Evolutionary conservation across 176 grass and related monocot genomes (phyloP).

Genomic region (Cenchrus americanus): DNA sequence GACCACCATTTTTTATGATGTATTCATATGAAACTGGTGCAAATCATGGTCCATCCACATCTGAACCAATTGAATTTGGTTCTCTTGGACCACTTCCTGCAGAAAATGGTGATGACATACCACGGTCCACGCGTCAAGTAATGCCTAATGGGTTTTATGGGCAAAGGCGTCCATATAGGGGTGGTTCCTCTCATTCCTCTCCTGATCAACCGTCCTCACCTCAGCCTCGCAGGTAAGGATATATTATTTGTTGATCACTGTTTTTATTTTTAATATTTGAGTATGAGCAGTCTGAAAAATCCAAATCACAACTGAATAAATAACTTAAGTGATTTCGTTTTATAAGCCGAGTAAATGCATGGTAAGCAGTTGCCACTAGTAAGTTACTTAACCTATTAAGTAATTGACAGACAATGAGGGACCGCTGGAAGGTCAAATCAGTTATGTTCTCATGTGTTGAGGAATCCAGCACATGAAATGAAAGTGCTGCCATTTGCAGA

Average conservation of each 20-base stretch:
- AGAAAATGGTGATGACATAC: conserved; percentile 49
- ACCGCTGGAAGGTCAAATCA: background rate
- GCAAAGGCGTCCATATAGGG: conserved; percentile 56
- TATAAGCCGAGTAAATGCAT: conserved; percentile 27
- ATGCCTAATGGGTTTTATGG: conserved; percentile 58
- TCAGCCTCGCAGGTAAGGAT: conserved; percentile 57
- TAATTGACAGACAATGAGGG: background rate
- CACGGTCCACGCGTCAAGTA: conserved; percentile 27
- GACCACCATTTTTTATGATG: conserved; percentile 59
- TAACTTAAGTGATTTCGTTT: background rate
- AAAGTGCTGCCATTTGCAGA: too few relatives aligned
- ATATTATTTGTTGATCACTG: conserved; percentile 22
- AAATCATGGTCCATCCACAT: conserved; percentile 45
- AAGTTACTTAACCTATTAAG: background rate
- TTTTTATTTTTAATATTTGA: conserved; percentile 11
- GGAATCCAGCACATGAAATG: background rate
- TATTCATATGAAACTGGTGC: conserved; percentile 55
- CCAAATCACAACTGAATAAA: background rate
- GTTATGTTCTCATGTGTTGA: conserved; percentile 9
- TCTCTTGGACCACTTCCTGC: conserved; percentile 61
- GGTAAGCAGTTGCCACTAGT: conserved; percentile 12
- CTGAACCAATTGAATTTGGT: conserved; percentile 70
- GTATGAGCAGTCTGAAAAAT: conserved; percentile 16
- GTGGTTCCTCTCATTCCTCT: conserved; percentile 66
- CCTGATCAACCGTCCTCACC: conserved; percentile 83